Evolutionary conservation across 2,329 filamentous ascomycete genomes (phyloP).

Genomic region (Ascochyta viciae-villosae): DNA sequence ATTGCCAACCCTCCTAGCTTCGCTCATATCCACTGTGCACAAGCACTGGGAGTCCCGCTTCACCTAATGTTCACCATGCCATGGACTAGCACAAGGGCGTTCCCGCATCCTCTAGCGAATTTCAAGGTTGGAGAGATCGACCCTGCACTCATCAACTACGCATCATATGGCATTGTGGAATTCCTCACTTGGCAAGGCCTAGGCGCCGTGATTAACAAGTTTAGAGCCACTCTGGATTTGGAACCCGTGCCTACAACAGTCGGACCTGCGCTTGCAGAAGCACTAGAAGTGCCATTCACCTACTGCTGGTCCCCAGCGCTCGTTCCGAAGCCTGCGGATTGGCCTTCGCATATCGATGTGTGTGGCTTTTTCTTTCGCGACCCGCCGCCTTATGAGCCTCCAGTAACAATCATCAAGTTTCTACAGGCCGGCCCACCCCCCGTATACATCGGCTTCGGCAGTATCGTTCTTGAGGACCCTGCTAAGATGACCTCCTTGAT

Average conservation of each 20-base stretch:
- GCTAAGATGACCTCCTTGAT: constrained; percentile 54
- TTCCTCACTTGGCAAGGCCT: constrained; percentile 59
- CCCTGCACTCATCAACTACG: constrained; percentile 48
- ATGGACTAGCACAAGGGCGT: constrained; percentile 54
- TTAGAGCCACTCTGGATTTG: constrained; percentile 50
- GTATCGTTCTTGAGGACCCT: constrained; percentile 62
- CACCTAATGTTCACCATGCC: constrained; percentile 85
- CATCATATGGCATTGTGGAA: constrained; percentile 56
- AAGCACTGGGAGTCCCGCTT: constrained; percentile 73
- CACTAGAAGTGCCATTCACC: constrained; percentile 51
- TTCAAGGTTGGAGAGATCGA: constrained; percentile 46
- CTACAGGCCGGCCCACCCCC: constrained; percentile 58
- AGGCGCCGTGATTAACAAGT: constrained; percentile 56
- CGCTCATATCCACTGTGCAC: constrained; percentile 74
- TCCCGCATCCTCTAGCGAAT: constrained; percentile 60
- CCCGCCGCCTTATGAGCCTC: constrained; percentile 49
- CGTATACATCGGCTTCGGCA: constrained; percentile 65
- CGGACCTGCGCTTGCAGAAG: constrained; percentile 48
- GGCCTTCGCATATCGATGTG: constrained; percentile 28
- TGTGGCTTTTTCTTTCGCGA: constrained; percentile 59
- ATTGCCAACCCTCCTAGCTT: constrained; percentile 81
- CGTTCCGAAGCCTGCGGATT: constrained; percentile 29
- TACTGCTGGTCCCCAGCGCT: constrained; percentile 56
- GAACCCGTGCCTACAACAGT: constrained; percentile 48
- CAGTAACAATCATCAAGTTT: constrained; percentile 52